These are phyloP conservation scores for Drechslerella dactyloides DNA, from an alignment of 2,329 filamentous ascomycete species.

Conservation along the genomic window DNA sequence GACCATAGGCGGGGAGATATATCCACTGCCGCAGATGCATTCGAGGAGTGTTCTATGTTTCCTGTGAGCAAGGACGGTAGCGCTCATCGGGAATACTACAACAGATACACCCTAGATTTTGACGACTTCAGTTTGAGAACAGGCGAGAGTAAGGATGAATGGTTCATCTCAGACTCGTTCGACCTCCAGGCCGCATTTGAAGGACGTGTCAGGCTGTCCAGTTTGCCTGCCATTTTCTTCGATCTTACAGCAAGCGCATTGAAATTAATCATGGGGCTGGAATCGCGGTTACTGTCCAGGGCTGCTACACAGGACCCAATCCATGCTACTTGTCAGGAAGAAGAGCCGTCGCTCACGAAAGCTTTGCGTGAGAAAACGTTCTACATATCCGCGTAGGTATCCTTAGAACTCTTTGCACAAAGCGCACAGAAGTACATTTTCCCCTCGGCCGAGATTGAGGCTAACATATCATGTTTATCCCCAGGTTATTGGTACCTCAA, in stretches of 20 bases:
- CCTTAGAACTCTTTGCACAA: background rate
- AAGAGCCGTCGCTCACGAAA: background rate
- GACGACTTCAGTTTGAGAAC: background rate
- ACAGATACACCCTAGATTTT: background rate
- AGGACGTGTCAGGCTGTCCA: background rate
- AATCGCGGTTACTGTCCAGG: background rate
- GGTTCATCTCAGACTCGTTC: background rate
- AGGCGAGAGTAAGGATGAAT: background rate
- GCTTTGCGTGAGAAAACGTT: background rate
- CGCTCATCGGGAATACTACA: background rate
- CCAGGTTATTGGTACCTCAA: background rate
- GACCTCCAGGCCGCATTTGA: background rate
- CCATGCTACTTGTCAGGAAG: background rate
- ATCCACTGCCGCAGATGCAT: background rate
- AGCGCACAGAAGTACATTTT: background rate
- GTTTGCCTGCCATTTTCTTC: background rate
- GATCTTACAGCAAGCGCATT: background rate
- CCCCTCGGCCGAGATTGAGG: background rate
- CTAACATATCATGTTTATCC: background rate
- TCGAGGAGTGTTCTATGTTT: background rate
- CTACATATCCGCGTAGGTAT: conserved; percentile 1
- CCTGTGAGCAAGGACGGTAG: background rate
- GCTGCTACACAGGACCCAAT: background rate
- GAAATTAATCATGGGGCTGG: background rate
- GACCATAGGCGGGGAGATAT: background rate